Conservation (phyloP, 2,329 filamentous ascomycete genomes). For the Aulographum hederae region DNA sequence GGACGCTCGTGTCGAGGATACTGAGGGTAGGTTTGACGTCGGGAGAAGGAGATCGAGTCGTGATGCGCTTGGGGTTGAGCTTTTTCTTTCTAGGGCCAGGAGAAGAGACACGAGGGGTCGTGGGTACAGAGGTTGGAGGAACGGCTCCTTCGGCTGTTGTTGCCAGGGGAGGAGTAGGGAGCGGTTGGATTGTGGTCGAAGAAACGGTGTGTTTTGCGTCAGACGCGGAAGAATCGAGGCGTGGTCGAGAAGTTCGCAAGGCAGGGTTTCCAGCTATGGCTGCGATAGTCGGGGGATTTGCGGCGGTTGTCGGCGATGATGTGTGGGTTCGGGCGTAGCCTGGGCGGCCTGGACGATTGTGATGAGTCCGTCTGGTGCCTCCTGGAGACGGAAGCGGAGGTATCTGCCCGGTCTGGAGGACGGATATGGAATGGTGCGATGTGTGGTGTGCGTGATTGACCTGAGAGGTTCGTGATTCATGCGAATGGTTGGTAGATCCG, state of each 20-base stretch:
- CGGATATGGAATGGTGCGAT: slow-evolving; percentile 52
- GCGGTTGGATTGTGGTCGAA: background rate
- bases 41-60: too few relatives aligned
- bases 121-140: slow-evolving; percentile 27
- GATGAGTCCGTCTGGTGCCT: slow-evolving; percentile 37
- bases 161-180: slow-evolving; percentile 16
- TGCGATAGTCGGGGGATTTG: slow-evolving; percentile 25
- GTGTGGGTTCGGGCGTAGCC: slow-evolving; percentile 51
- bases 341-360: slow-evolving; percentile 44
- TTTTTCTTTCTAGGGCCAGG: slow-evolving; percentile 19
- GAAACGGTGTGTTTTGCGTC: too few relatives aligned
- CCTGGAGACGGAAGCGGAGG: slow-evolving; percentile 71
- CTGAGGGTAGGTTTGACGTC: slow-evolving; percentile 17
- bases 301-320: slow-evolving; percentile 56
- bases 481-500: slow-evolving; percentile 16
- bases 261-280: slow-evolving; percentile 16
- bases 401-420: slow-evolving; percentile 63
- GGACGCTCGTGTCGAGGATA: slow-evolving; percentile 60
- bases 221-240: slow-evolving; percentile 22
- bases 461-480: slow-evolving; percentile 18
- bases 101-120: slow-evolving; percentile 30
- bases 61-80: background rate
- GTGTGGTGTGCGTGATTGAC: slow-evolving; percentile 8
- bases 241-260: slow-evolving; percentile 14
- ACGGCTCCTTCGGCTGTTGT: slow-evolving; percentile 16